These are phyloP conservation scores for Vairimorpha necatrix DNA, from an alignment of 371 early-diverging fungal genomes.

Conservation along the genomic window DNA sequence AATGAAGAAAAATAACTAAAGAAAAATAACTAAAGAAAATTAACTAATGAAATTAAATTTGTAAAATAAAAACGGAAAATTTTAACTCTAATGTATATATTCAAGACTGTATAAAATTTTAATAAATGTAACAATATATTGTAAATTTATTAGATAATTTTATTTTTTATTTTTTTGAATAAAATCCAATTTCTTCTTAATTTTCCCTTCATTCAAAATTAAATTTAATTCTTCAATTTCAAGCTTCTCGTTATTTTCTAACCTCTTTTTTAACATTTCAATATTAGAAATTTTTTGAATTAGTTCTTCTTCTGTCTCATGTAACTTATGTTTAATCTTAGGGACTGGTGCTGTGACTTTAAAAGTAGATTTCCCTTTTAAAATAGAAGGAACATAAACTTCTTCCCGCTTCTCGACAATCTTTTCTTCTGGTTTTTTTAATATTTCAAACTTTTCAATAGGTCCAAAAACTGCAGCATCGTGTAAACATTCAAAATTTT, in stretches of 20 bases:
- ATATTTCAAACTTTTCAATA: conserved; percentile 27
- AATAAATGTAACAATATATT: no score
- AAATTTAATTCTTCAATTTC: conserved; percentile 51
- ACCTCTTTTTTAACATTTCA: conserved; percentile 43
- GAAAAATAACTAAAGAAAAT: no score
- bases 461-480: conserved; percentile 42
- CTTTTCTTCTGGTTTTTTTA: conserved; percentile 35
- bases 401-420: conserved; percentile 6
- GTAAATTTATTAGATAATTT: no score
- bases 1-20: neutral
- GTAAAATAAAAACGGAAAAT: no score
- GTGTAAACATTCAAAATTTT: conserved; percentile 47
- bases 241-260: conserved; percentile 51
- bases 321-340: conserved; percentile 2
- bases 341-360: neutral
- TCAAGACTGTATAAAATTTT: no score
- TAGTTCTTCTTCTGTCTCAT: conserved; percentile 32
- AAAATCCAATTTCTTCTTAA: conserved; percentile 38
- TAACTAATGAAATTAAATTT: no score
- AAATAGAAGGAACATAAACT: conserved; percentile 54
- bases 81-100: no score
- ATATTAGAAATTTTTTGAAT: conserved; percentile 44
- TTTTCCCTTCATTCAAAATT: conserved; percentile 29
- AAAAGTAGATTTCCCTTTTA: neutral
- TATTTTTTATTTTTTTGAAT: neutral